These are phyloP conservation scores for Leccinellum luteum DNA, from an alignment of 768 basidiomycete species.

Conservation along the genomic window DNA sequence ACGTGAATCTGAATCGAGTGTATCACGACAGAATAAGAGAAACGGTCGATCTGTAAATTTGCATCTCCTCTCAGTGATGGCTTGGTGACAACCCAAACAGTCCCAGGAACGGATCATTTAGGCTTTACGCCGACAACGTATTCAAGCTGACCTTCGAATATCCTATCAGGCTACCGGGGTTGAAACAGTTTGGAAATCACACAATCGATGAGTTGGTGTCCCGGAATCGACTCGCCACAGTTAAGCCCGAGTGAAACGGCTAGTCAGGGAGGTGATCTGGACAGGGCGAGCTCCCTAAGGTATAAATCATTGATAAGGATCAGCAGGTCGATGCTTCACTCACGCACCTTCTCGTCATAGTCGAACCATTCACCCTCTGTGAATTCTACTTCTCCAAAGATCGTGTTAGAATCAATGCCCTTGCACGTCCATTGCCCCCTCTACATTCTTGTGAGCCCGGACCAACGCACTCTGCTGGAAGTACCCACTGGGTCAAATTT, in stretches of 20 bases:
- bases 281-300: constrained; percentile 61
- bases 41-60: neutral
- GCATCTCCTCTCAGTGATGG: neutral
- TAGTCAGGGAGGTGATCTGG: constrained; percentile 63
- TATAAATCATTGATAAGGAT: neutral
- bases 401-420: constrained; percentile 52
- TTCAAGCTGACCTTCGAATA: neutral
- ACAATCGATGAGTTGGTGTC: neutral
- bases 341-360: constrained; percentile 82
- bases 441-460: constrained; percentile 36
- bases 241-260: constrained; percentile 66
- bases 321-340: too few species aligned
- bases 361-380: constrained; percentile 66
- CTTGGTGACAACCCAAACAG: too few species aligned
- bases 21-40: neutral
- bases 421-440: constrained; percentile 71
- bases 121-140: neutral
- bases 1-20: constrained; percentile 29
- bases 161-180: neutral
- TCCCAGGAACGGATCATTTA: neutral
- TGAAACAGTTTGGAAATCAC: neutral
- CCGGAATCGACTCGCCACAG: too few species aligned
- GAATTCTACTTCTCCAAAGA: constrained; percentile 63
- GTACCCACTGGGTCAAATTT: constrained; percentile 70
- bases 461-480: neutral